phyloP scores from a whole-genome alignment of 768 basidiomycete species.

The Ramaria sp. region DNA sequence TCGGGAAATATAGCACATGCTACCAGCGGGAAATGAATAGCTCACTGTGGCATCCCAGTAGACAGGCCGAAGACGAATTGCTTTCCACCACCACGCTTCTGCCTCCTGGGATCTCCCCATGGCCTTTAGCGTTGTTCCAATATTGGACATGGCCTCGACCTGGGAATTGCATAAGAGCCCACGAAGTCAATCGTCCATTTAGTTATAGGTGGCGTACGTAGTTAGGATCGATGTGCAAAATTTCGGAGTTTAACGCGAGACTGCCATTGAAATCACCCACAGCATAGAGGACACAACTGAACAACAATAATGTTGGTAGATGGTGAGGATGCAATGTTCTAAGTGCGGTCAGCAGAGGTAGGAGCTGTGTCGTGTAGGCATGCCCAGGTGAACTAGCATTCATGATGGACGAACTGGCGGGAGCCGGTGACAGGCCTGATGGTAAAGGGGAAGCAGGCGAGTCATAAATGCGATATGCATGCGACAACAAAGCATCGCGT shows the following conservation, averaged over 20 bases:
- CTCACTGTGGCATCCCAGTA: slow-evolving; percentile 24
- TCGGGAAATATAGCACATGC: not conserved
- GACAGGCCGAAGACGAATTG: slow-evolving; percentile 21
- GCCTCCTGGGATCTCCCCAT: slow-evolving; percentile 24
- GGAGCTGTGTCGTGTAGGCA: slow-evolving; percentile 18
- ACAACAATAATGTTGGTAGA: slow-evolving; percentile 24
- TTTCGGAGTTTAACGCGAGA: slow-evolving; percentile 22
- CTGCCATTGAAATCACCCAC: slow-evolving; percentile 22
- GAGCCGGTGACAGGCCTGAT: slow-evolving; percentile 9
- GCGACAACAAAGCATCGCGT: slow-evolving; percentile 24
- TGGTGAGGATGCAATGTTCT: slow-evolving; percentile 23
- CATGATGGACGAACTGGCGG: slow-evolving; percentile 1
- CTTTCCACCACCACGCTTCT: slow-evolving; percentile 30
- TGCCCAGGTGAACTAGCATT: slow-evolving; percentile 9
- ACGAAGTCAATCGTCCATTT: not conserved
- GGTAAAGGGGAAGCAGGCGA: slow-evolving; percentile 9
- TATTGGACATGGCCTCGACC: slow-evolving; percentile 33
- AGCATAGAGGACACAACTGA: slow-evolving; percentile 26
- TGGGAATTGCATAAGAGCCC: slow-evolving; percentile 6
- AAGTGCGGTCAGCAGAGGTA: slow-evolving; percentile 24
- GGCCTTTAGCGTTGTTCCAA: slow-evolving; percentile 26
- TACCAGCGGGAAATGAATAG: not conserved
- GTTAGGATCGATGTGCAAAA: slow-evolving; percentile 20
- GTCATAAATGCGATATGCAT: slow-evolving; percentile 24
- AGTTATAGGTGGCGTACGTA: slow-evolving; percentile 11